Percentiles rank a stretch among this genome's conserved stretches.
These are phyloP conservation scores for Parmelia sp. DNA, from an alignment of 495 filamentous ascomycete genomes.

Conservation along the genomic window DNA sequence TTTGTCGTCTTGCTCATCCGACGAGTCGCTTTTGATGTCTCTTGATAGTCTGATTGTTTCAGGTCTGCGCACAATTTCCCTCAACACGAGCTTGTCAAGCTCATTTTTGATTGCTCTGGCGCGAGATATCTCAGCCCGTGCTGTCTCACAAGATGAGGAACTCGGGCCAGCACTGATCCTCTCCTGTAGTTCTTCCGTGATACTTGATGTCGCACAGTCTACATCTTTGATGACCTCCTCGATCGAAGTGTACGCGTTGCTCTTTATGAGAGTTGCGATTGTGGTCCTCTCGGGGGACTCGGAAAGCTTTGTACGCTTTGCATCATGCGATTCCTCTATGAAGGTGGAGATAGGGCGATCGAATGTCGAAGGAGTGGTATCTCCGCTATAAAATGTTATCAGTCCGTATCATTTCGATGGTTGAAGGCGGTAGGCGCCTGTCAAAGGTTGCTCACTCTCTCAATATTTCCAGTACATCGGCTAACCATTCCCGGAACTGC, in stretches of 20 bases:
- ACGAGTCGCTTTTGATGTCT: conserved; percentile 12
- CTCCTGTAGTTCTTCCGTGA: conserved; percentile 41
- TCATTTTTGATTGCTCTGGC: conserved; percentile 42
- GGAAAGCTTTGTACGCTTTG: conserved; percentile 46
- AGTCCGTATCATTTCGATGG: conserved; percentile 1
- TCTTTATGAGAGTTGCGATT: conserved; percentile 38
- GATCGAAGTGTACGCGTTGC: conserved; percentile 40
- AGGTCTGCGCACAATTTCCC: conserved; percentile 37
- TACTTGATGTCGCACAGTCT: conserved; percentile 41
- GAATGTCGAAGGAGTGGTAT: conserved; percentile 25
- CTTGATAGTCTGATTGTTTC: conserved; percentile 15
- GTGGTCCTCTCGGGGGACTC: conserved; percentile 36
- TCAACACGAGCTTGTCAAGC: conserved; percentile 43
- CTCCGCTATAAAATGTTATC: conserved; percentile 13
- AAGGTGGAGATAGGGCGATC: conserved; percentile 16
- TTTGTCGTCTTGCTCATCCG: conserved; percentile 2
- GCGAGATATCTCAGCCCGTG: conserved; percentile 28
- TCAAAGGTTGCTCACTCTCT: conserved; percentile 17
- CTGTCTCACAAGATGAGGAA: conserved; percentile 21
- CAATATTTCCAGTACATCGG: conserved; percentile 24
- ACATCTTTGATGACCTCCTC: conserved; percentile 47
- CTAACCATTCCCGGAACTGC: conserved; percentile 21
- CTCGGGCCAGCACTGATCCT: conserved; percentile 31
- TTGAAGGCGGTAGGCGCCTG: background rate
- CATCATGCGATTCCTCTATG: conserved; percentile 5